phyloP scores from a whole-genome alignment of 2,329 filamentous ascomycete genomes.

The Exutisphaerella laricina region DNA sequence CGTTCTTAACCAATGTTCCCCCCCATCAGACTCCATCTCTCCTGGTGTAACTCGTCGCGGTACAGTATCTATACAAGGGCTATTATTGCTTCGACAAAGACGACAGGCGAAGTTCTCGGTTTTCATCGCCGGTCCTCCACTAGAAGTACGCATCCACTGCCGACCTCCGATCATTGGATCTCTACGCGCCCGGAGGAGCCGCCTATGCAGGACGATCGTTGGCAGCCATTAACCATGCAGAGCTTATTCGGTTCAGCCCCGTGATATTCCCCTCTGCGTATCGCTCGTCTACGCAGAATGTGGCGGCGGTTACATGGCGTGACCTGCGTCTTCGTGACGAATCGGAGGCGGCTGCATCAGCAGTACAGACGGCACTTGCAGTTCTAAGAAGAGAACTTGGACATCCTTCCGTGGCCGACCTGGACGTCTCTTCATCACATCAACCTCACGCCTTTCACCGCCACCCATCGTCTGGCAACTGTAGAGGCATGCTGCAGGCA shows the following conservation, averaged over 20 bases:
- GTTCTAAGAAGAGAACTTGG: not conserved
- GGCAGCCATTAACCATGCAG: not conserved
- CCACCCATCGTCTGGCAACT: not conserved
- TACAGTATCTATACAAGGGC: too few relatives aligned
- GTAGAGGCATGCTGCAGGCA: slow-evolving; percentile 1
- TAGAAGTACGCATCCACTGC: too few relatives aligned
- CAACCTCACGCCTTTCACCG: slow-evolving; percentile 1
- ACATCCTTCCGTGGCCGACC: not conserved
- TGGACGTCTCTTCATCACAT: not conserved
- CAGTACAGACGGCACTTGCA: slow-evolving; percentile 1
- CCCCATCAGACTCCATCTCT: too few relatives aligned
- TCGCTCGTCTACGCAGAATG: not conserved
- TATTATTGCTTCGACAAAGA: too few relatives aligned
- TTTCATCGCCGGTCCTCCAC: too few relatives aligned
- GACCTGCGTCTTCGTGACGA: not conserved
- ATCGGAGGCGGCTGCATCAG: not conserved
- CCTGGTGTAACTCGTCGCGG: too few relatives aligned
- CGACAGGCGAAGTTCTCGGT: too few relatives aligned
- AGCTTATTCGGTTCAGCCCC: slow-evolving; percentile 2
- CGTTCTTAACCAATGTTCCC: too few relatives aligned
- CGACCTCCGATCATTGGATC: slow-evolving; percentile 1
- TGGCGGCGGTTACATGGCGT: slow-evolving; percentile 3
- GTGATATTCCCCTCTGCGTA: not conserved
- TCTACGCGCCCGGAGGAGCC: not conserved
- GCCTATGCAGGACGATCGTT: not conserved